Evolutionary conservation across 352 stramenopile genomes (phyloP), one percentile per base, ranked within the genome.

Genomic region (Elongisporangium anandrum): DNA sequence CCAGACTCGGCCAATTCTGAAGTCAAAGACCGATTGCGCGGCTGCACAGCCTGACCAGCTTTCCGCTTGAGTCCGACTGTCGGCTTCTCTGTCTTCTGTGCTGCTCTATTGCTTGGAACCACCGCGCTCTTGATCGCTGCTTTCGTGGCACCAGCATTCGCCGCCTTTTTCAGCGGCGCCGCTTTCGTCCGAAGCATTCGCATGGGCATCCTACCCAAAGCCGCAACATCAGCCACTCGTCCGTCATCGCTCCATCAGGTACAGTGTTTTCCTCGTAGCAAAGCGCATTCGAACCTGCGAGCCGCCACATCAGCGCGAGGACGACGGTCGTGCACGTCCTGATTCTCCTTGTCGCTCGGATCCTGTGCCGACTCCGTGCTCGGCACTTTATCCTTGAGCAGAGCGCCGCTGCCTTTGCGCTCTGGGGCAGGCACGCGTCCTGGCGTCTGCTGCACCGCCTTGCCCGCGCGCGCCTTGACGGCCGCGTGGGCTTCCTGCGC

Each of bases 401-500:
- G 21, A 1, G 4, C 4, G 21, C 21, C 19, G 23, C 16, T 19
- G 9, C 24, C 56, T 56, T 39, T 39, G 48, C 57, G 1, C 4
- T 8, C 9, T 2, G 29, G 6, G 9, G 29, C 4, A 41, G 29
- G 29, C 4, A 41, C 29, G 9, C 29, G 29, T 13, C 29, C 29
- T 41, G 29, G 29, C 29, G 29, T 41, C 29, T 41, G 29, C 29
- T 8, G 5, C 9, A 8, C 29, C 9, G 29, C 29, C 29, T 41
- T 41, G 29, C 13, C 29, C 5, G 29, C 2, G 29, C 29, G 29
- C 48, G 57, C 56, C 6, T 52, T 50, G 26, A 73, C 20, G 5
- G 39, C 38, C 2, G 60, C 62, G 2, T 54, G 61, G 13, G 82
- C 56, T 50, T 74, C 66, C 16, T 66, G 63, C 13, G 77, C 70